Conservation (phyloP, 1,284 basidiomycete genomes). For the Malassezia globosa region DNA sequence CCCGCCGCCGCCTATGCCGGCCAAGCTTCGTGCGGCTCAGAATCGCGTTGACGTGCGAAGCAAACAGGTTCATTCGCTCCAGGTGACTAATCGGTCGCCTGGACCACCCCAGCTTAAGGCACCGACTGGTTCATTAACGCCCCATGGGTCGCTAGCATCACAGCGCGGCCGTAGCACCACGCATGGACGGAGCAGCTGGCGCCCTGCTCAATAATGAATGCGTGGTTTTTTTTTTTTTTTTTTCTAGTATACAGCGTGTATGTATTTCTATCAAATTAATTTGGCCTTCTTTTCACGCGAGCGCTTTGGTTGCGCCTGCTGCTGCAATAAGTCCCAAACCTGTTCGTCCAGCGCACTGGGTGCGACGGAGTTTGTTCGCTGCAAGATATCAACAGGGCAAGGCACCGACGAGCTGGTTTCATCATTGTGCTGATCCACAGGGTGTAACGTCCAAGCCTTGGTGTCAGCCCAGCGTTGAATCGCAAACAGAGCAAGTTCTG, state of each 20-base stretch:
- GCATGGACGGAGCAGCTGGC: conserved; percentile 9
- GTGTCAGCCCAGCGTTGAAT: conserved; percentile 61
- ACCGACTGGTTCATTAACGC: no score
- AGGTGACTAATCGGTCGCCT: no score
- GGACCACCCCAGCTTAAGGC: no score
- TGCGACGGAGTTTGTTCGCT: neutral
- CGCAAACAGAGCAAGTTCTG: conserved; percentile 76
- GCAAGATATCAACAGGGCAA: conserved; percentile 3
- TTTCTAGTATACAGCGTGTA: conserved; percentile 52
- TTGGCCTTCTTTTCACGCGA: conserved; percentile 1
- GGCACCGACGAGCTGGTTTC: neutral
- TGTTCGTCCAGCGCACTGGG: neutral
- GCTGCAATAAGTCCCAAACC: neutral
- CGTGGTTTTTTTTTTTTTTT: conserved; percentile 66
- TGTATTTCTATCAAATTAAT: neutral
- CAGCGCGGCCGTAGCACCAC: neutral
- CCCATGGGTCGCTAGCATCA: neutral
- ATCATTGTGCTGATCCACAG: neutral
- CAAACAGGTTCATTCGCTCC: neutral
- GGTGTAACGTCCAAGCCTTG: conserved; percentile 64
- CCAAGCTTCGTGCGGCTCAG: conserved; percentile 12
- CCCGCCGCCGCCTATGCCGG: conserved; percentile 17
- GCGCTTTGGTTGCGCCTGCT: neutral
- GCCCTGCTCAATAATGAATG: conserved; percentile 10
- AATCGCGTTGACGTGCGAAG: neutral